Conservation (phyloP, 1,284 basidiomycete species). For the Cutaneotrichosporon curvatum region DNA sequence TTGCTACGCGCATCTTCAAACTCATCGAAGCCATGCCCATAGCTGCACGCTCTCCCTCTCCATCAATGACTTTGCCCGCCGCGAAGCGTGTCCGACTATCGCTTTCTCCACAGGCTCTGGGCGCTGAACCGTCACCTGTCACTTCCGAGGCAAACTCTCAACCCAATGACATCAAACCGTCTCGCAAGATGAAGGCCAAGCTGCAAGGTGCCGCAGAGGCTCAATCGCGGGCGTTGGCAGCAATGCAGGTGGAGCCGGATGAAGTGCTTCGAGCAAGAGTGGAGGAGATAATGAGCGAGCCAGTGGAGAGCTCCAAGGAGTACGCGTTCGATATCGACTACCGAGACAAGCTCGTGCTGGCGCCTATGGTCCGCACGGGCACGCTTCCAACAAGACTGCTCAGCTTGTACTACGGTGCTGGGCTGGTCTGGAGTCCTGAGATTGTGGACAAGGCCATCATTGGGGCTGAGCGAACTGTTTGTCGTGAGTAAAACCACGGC, state of each 20-base stretch:
- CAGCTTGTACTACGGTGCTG: conserved; percentile 86
- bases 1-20: background rate
- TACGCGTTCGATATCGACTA: conserved; percentile 43
- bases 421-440: conserved; percentile 94
- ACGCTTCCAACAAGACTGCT: conserved; percentile 59
- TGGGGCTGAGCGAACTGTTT: conserved; percentile 70
- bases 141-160: background rate
- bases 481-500: conserved; percentile 56
- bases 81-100: conserved; percentile 6
- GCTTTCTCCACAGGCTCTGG: background rate
- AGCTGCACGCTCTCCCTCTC: conserved; percentile 14
- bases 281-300: conserved; percentile 29
- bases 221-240: background rate
- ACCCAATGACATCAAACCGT: background rate
- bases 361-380: conserved; percentile 92
- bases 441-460: conserved; percentile 95
- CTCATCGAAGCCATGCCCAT: conserved; percentile 14
- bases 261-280: background rate
- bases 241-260: conserved; percentile 5
- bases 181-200: conserved; percentile 5
- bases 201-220: background rate
- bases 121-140: background rate
- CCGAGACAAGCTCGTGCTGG: conserved; percentile 76
- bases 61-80: background rate
- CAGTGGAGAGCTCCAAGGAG: conserved; percentile 27